A percentile compares a stretch with the other conserved stretches of the same genome.
These are phyloP conservation scores for Plicaturopsis crispa DNA, from an alignment of 768 basidiomycete genomes.

Conservation along the genomic window DNA sequence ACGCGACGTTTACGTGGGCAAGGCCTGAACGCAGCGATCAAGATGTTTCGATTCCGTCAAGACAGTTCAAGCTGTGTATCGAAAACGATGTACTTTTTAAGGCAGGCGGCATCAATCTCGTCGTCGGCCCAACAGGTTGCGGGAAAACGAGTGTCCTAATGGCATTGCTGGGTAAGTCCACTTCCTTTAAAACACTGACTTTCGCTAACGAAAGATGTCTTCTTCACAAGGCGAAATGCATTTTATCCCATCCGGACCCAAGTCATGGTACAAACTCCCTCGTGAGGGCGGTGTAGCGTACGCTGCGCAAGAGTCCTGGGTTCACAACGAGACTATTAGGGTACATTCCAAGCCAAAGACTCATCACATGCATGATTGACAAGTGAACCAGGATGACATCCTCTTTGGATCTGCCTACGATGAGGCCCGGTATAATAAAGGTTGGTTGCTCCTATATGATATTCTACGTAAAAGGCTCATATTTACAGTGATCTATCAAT, in stretches of 20 bases:
- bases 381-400: conserved; percentile 34
- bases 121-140: conserved; percentile 51
- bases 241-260: conserved; percentile 39
- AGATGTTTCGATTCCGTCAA: no score
- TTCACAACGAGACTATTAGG: conserved; percentile 71
- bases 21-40: no score
- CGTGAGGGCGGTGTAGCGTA: conserved; percentile 65
- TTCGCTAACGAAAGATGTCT: no score
- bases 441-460: no score
- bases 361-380: background rate
- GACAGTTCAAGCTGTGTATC: conserved; percentile 41
- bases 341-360: conserved; percentile 18
- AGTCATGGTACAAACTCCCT: conserved; percentile 67
- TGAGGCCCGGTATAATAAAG: conserved; percentile 27
- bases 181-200: no score
- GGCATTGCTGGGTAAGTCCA: conserved; percentile 54
- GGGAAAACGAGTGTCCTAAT: conserved; percentile 59
- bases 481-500: conserved; percentile 29
- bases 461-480: no score
- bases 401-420: conserved; percentile 34
- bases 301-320: conserved; percentile 82
- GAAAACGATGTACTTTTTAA: conserved; percentile 50
- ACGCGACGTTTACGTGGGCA: conserved; percentile 54
- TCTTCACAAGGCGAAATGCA: no score
- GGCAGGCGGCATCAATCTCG: conserved; percentile 43